Conservation (phyloP, 2,329 filamentous ascomycete genomes). For the Pseudocercospora fuligena region DNA sequence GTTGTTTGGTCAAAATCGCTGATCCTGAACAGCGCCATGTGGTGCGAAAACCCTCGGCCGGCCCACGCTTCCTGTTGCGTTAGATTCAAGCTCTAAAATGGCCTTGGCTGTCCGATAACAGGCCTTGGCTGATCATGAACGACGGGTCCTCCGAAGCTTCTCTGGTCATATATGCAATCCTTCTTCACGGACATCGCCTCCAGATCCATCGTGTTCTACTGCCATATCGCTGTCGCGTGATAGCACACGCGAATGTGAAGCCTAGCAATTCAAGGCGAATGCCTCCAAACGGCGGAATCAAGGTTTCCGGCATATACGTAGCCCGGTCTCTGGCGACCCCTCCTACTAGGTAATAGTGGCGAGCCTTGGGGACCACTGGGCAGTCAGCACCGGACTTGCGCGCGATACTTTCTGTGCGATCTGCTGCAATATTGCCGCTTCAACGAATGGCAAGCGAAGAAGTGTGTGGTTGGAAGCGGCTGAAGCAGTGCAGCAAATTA, state of each 20-base stretch:
- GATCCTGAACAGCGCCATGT: conserved; percentile 7
- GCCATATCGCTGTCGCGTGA: conserved; percentile 1
- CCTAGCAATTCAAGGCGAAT: not conserved
- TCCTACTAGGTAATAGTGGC: not conserved
- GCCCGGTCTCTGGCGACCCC: not conserved
- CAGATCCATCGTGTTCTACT: not conserved
- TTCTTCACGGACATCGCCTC: conserved; percentile 8
- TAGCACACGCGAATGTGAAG: not conserved
- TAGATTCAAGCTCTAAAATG: conserved; percentile 8
- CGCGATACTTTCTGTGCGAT: not conserved
- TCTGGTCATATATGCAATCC: not conserved
- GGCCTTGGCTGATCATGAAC: not conserved
- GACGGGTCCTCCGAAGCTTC: not conserved
- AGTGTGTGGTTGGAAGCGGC: not conserved
- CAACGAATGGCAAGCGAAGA: not conserved
- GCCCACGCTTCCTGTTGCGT: conserved; percentile 17
- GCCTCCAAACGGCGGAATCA: not conserved
- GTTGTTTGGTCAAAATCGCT: conserved; percentile 16
- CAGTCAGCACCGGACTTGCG: too few relatives aligned
- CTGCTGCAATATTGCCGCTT: not conserved
- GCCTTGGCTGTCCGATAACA: not conserved
- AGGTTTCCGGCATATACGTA: not conserved
- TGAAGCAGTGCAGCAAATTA: not conserved
- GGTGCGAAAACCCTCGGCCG: conserved; percentile 6
- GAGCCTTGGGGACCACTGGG: not conserved